Evolutionary conservation across 345 rosid genomes (phyloP).

Genomic region (Populus davidiana): DNA sequence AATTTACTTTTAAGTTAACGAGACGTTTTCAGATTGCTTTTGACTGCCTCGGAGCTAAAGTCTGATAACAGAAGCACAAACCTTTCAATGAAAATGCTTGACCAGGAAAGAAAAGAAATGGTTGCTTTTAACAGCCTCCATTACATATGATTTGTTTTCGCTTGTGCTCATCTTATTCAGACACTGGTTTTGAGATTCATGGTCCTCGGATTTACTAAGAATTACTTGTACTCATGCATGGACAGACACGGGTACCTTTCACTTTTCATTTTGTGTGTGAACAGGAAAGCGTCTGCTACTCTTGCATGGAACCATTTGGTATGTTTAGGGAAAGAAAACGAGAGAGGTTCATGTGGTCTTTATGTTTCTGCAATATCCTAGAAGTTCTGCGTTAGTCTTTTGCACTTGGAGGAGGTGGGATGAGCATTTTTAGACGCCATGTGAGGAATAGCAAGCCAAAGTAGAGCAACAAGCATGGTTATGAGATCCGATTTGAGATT

Average conservation of each 20-base stretch:
- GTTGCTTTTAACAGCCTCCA: neutral
- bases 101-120: neutral
- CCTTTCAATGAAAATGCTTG: neutral
- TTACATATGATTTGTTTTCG: neutral
- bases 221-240: neutral
- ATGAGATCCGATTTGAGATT: too few relatives aligned
- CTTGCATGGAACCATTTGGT: neutral
- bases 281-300: neutral
- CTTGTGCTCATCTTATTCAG: neutral
- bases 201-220: neutral
- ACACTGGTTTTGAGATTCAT: neutral
- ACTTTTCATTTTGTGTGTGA: neutral
- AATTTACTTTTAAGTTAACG: neutral
- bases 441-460: neutral
- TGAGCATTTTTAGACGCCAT: neutral
- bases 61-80: neutral
- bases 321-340: too few relatives aligned
- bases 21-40: neutral
- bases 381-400: neutral
- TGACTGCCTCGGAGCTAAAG: neutral
- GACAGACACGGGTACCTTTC: neutral
- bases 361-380: neutral
- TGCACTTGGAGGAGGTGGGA: neutral
- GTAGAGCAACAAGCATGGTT: neutral
- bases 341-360: too few relatives aligned